These are phyloP conservation scores for Pseudoscleropodium purum DNA, from an alignment of 225 moss, liverwort and hornwort species.

Conservation along the genomic window DNA sequence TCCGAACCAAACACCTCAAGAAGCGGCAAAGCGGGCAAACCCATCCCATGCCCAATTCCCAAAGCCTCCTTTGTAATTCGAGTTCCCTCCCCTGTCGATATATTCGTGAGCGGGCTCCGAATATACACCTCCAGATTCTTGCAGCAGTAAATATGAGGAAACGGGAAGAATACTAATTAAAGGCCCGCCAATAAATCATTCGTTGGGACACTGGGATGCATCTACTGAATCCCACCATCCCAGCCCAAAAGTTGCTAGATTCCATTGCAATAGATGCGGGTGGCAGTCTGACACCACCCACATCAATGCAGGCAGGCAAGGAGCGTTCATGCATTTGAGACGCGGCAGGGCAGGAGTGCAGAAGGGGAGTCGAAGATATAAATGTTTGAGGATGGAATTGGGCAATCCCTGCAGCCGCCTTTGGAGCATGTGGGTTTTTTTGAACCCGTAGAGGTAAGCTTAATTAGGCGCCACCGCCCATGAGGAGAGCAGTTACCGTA, in stretches of 20 bases:
- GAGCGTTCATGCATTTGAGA: background rate
- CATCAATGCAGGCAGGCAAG: background rate
- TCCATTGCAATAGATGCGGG: background rate
- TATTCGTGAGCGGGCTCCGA: background rate
- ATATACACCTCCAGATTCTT: background rate
- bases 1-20: background rate
- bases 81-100: background rate
- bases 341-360: background rate
- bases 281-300: background rate
- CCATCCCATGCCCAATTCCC: background rate
- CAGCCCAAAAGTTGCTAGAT: constrained; percentile 16
- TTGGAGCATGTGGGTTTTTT: constrained; percentile 12
- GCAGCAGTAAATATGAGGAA: background rate
- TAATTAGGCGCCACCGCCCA: constrained; percentile 16
- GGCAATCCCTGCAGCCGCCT: constrained; percentile 9
- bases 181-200: background rate
- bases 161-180: background rate
- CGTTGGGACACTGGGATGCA: background rate
- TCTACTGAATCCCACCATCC: constrained; percentile 3
- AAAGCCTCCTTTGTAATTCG: background rate
- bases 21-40: background rate
- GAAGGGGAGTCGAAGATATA: background rate
- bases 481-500: background rate
- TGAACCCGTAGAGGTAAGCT: background rate
- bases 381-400: background rate